phyloP scores from a whole-genome alignment of 2,329 filamentous ascomycete species.

The Microcyclospora pomicola region DNA sequence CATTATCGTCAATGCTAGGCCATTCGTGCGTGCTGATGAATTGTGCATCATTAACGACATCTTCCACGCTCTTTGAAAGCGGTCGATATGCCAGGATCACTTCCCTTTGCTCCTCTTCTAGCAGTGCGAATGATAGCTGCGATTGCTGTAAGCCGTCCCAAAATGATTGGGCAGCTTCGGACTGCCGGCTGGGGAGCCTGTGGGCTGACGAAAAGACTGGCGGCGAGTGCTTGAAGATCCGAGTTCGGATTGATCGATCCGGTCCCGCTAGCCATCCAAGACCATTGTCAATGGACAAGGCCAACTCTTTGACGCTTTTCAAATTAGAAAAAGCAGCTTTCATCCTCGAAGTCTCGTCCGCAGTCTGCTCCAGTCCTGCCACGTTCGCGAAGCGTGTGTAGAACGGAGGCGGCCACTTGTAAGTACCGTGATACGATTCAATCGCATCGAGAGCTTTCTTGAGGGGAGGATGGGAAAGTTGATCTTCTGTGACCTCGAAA shows the following conservation, averaged over 20 bases:
- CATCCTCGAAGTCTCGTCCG: conserved; percentile 50
- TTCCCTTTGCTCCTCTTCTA: conserved; percentile 7
- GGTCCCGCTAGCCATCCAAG: conserved; percentile 54
- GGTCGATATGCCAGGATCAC: conserved; percentile 8
- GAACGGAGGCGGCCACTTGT: conserved; percentile 47
- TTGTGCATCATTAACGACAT: too few species aligned
- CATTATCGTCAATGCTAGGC: too few species aligned
- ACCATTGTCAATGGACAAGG: conserved; percentile 52
- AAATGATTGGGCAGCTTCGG: conserved; percentile 12
- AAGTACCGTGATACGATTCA: conserved; percentile 49
- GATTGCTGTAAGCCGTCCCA: conserved; percentile 15
- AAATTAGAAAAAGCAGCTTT: conserved; percentile 46
- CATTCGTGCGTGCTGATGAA: too few species aligned
- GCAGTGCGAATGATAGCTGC: conserved; percentile 2
- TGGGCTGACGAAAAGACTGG: conserved; percentile 32
- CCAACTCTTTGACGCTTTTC: conserved; percentile 45
- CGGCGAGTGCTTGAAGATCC: conserved; percentile 30
- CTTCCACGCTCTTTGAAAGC: conserved; percentile 2
- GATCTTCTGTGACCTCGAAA: conserved; percentile 49
- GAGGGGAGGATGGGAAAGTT: conserved; percentile 36
- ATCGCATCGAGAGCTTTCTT: conserved; percentile 43
- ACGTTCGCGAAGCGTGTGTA: conserved; percentile 48
- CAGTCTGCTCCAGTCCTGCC: conserved; percentile 46
- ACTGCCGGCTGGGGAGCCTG: conserved; percentile 6
- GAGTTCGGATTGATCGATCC: conserved; percentile 39